phyloP scores from a whole-genome alignment of 2,329 filamentous ascomycete genomes.

The Aspergillus terreus region DNA sequence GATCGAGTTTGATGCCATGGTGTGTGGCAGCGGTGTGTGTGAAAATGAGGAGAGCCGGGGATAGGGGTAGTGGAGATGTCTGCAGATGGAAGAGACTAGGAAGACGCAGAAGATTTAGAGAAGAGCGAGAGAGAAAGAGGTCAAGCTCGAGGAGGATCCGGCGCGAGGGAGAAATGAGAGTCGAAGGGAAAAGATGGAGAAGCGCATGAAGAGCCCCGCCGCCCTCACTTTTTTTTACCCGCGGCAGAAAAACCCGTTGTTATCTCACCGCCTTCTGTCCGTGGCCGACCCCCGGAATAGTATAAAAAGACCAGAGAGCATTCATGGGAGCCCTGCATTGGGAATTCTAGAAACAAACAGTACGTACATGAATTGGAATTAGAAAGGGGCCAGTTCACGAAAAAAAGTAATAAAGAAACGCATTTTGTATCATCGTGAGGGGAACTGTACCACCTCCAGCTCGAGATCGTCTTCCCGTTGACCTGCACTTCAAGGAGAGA shows the following conservation, averaged over 20 bases:
- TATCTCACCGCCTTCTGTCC: slow-evolving; percentile 8
- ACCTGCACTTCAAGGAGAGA: slow-evolving; percentile 41
- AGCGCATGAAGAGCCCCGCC: slow-evolving; percentile 4
- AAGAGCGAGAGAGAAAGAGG: neutral
- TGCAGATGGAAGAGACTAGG: neutral
- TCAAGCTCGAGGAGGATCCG: neutral
- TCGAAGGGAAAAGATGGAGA: neutral
- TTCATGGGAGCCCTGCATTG: neutral
- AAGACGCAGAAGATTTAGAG: neutral
- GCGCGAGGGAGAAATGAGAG: neutral
- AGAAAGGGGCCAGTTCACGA: slow-evolving; percentile 14
- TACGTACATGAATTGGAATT: slow-evolving; percentile 13
- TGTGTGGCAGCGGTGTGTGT: slow-evolving; percentile 7
- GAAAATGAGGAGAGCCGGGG: slow-evolving; percentile 3
- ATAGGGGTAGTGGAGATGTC: neutral
- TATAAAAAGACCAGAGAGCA: neutral
- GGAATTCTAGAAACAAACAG: slow-evolving; percentile 5
- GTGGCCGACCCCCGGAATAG: neutral
- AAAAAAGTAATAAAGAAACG: slow-evolving; percentile 4
- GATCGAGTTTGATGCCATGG: slow-evolving; percentile 69
- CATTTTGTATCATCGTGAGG: slow-evolving; percentile 2
- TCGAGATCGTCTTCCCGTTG: slow-evolving; percentile 18
- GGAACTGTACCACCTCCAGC: slow-evolving; percentile 2
- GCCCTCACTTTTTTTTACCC: slow-evolving; percentile 14
- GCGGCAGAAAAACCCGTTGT: slow-evolving; percentile 13